Conservation (phyloP, 176 grass and related monocot genomes). For the Cymbopogon citratus region DNA sequence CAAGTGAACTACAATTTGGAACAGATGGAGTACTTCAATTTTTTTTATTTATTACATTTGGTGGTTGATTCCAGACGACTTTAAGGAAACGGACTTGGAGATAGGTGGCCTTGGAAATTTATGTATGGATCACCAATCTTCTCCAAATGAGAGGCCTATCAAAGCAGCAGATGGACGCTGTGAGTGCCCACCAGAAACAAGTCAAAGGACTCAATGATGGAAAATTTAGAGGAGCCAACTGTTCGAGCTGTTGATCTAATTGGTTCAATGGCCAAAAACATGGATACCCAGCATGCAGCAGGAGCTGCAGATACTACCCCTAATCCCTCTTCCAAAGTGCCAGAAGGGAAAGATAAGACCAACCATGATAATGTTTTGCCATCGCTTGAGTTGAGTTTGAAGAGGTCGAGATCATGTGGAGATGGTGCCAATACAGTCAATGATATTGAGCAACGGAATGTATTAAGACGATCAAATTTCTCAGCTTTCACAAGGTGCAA, state of each 20-base stretch:
- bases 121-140: constrained; percentile 22
- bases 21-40: too few relatives aligned
- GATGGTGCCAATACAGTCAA: constrained; percentile 22
- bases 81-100: constrained; percentile 67
- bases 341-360: constrained; percentile 37
- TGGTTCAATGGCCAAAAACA: constrained; percentile 50
- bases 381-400: constrained; percentile 66
- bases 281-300: constrained; percentile 28
- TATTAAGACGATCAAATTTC: constrained; percentile 42
- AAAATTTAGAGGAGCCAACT: constrained; percentile 40
- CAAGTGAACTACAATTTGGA: too few relatives aligned
- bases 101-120: constrained; percentile 49
- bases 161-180: constrained; percentile 26
- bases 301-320: constrained; percentile 22
- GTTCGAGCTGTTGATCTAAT: constrained; percentile 63
- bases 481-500: constrained; percentile 80
- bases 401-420: constrained; percentile 49
- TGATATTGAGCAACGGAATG: constrained; percentile 48
- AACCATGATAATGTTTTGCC: constrained; percentile 33
- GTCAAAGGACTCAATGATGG: constrained; percentile 25
- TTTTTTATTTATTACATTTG: not conserved
- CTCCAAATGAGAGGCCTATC: constrained; percentile 16
- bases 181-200: constrained; percentile 30
- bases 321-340: constrained; percentile 35
- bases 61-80: constrained; percentile 42